Conservation (phyloP, 139 green algal species). For the Diplosphaera chodatii region DNA sequence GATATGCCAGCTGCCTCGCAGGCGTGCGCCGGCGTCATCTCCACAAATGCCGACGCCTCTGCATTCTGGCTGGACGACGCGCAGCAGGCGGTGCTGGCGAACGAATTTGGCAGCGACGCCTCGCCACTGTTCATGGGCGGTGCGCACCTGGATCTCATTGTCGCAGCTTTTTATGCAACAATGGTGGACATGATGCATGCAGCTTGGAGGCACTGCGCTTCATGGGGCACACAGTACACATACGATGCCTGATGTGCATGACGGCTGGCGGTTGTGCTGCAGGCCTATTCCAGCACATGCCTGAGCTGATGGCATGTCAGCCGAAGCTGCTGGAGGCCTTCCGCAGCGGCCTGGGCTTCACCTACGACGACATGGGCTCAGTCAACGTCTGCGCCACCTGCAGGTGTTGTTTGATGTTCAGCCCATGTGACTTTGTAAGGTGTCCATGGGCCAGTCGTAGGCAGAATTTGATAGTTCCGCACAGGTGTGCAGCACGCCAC, state of each 20-base stretch:
- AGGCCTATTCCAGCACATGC: not conserved
- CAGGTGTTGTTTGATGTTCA: not conserved
- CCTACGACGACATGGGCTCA: conserved; percentile 16
- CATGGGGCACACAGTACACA: too few species aligned
- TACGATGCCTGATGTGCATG: too few species aligned
- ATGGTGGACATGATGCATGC: too few species aligned
- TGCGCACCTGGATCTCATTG: too few species aligned
- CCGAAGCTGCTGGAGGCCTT: not conserved
- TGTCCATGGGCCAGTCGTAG: too few species aligned
- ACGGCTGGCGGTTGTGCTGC: too few species aligned
- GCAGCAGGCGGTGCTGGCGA: conserved; percentile 14
- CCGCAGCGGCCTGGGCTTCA: conserved; percentile 10
- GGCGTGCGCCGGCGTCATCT: conserved; percentile 1
- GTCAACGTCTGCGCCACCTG: conserved; percentile 5
- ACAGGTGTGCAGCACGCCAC: too few species aligned
- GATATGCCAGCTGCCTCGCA: not conserved
- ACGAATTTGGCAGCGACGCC: conserved; percentile 2
- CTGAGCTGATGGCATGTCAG: not conserved
- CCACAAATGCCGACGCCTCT: not conserved
- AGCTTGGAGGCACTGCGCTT: too few species aligned
- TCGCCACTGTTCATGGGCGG: conserved; percentile 10
- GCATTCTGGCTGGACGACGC: conserved; percentile 12
- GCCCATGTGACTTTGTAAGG: too few species aligned
- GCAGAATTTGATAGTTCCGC: too few species aligned
- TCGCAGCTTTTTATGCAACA: too few species aligned